Evolutionary conservation across 192 early-diverging fungal species (phyloP).

Genomic region (Backusella parvicylindrica): DNA sequence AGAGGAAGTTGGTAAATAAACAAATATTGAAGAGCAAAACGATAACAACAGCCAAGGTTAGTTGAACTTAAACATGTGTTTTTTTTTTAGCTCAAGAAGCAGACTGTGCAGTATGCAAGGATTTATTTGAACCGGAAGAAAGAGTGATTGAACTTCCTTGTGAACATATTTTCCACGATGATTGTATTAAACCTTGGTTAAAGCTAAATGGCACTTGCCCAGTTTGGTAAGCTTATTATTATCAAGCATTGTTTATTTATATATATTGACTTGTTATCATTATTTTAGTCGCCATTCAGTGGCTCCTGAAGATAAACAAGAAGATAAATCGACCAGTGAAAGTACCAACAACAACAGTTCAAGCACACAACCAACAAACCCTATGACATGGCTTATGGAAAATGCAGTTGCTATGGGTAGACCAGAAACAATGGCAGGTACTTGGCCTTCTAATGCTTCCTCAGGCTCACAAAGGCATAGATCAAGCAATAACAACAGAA

Average conservation of each 20-base stretch:
- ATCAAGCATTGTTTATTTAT: not conserved
- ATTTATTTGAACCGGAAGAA: conserved; percentile 74
- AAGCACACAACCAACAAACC: not conserved
- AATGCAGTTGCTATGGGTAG: not conserved
- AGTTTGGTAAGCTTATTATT: conserved; percentile 60
- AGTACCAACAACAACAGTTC: not conserved
- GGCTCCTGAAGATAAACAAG: not conserved
- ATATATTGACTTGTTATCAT: not conserved
- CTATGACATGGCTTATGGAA: not conserved
- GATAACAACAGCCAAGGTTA: too few species aligned
- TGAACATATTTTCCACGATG: conserved; percentile 84
- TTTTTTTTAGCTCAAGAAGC: conserved; percentile 47
- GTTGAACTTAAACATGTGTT: too few species aligned
- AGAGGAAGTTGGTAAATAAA: conserved; percentile 40
- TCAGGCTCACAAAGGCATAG: not conserved
- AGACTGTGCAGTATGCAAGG: conserved; percentile 90
- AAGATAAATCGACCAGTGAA: not conserved
- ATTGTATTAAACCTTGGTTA: conserved; percentile 91
- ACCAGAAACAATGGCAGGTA: not conserved
- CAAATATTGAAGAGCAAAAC: not conserved
- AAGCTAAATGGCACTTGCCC: conserved; percentile 93
- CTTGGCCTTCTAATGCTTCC: not conserved
- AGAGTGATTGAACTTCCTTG: conserved; percentile 72
- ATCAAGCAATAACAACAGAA: not conserved
- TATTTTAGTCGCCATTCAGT: conserved; percentile 21